Evolutionary conservation across 345 rosid genomes (phyloP), one percentile per base, ranked within the genome.

Genomic region (Citropsis articulata): DNA sequence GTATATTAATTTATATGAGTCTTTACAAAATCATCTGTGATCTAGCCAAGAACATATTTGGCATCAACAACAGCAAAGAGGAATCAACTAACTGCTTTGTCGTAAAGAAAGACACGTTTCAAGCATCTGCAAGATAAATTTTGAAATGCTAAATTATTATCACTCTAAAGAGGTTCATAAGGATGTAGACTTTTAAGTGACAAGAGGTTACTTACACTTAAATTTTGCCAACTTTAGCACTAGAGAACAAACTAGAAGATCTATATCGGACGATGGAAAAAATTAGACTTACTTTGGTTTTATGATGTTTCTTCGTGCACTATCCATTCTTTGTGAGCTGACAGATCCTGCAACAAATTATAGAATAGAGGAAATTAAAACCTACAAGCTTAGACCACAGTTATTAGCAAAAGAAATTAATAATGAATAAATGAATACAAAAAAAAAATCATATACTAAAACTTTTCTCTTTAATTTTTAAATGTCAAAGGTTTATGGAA

Each of bases 231-330:
- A 72, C 53, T 59, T 36, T 25, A 70, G 72, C 72, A 61, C 61
- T 22, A 16, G 50, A 63, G 9, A 63, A 61, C 21, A n/a, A 55
- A 53, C 74, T 10, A 30, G 55, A 35, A 68, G 33, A 73, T 35
- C 31, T 21, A 55, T 69, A 38, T 40, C 38, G 36, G 65, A 24
- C 21, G 50, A 77, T 28, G 61, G 14, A 75, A 38, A 28, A 50
- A 56, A 45, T 66, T 70, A 31, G 59, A 78, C 89, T 84, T 78
- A 89, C 92, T 57, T 4, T n/a, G 76, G 66, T n/a, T 72, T 75
- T 60, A 24, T 57, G 48, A 31, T 63, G 62, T 69, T 57, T 72
- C 69, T 77, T 63, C 75, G 42, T 66, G 75, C 77, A 66, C 42
- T 66, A 16, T 60, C 81, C 66, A 73, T 73, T 78, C 81, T 61